Conservation (phyloP, 2,329 filamentous ascomycete genomes). For the Ascochyta koolunga region DNA sequence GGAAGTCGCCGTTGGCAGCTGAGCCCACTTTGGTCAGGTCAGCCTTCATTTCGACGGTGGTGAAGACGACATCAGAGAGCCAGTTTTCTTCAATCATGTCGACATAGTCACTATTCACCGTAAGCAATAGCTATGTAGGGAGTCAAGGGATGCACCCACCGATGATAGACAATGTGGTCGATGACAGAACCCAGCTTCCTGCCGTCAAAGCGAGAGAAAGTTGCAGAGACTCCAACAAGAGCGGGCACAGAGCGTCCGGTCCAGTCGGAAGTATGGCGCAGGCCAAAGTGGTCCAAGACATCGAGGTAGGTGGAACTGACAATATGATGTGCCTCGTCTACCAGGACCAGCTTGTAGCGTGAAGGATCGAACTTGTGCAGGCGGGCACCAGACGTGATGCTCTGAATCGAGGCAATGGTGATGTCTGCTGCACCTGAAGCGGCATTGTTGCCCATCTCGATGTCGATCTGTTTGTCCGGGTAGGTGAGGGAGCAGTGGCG, state of each 20-base stretch:
- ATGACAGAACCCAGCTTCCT: slow-evolving; percentile 81
- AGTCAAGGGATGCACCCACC: slow-evolving; percentile 46
- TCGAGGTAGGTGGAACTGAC: slow-evolving; percentile 81
- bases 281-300: slow-evolving; percentile 77
- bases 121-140: slow-evolving; percentile 6
- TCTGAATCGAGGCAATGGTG: slow-evolving; percentile 88
- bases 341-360: slow-evolving; percentile 85
- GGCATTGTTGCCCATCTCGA: slow-evolving; percentile 84
- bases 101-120: slow-evolving; percentile 62
- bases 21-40: slow-evolving; percentile 75
- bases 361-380: slow-evolving; percentile 81
- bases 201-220: slow-evolving; percentile 80
- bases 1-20: slow-evolving; percentile 76
- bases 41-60: slow-evolving; percentile 82
- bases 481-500: slow-evolving; percentile 82
- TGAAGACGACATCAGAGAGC: slow-evolving; percentile 91
- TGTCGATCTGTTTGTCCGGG: slow-evolving; percentile 78
- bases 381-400: slow-evolving; percentile 76
- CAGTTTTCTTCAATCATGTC: slow-evolving; percentile 89
- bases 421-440: slow-evolving; percentile 87
- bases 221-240: slow-evolving; percentile 89
- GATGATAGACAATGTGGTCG: slow-evolving; percentile 96
- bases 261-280: slow-evolving; percentile 58
- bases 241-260: slow-evolving; percentile 47
- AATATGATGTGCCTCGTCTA: slow-evolving; percentile 97